These are phyloP conservation scores for Saccharomyces jurei DNA, from an alignment of 805 yeast genomes.

Conservation along the genomic window DNA sequence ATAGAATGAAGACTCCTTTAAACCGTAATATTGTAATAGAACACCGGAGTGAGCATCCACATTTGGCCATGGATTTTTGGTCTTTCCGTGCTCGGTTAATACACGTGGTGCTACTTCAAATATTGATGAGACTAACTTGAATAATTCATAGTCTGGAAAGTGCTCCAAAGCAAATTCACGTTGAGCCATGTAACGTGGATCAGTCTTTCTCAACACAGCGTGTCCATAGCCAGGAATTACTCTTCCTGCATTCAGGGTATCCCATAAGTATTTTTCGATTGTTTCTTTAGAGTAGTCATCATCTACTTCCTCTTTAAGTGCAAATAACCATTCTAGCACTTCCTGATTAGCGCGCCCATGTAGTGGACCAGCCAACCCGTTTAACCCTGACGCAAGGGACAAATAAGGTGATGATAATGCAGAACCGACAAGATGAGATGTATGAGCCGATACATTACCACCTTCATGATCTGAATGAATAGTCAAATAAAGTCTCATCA, in stretches of 20 bases:
- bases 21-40: slow-evolving; percentile 75
- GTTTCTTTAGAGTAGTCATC: slow-evolving; percentile 64
- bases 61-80: slow-evolving; percentile 90
- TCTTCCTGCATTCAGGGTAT: slow-evolving; percentile 70
- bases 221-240: slow-evolving; percentile 88
- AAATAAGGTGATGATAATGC: slow-evolving; percentile 73
- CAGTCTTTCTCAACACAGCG: slow-evolving; percentile 81
- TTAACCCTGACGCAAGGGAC: slow-evolving; percentile 72
- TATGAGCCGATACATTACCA: slow-evolving; percentile 82
- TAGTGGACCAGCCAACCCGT: slow-evolving; percentile 82
- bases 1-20: slow-evolving; percentile 75
- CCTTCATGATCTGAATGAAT: slow-evolving; percentile 88
- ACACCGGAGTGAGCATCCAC: slow-evolving; percentile 87
- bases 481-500: slow-evolving; percentile 73
- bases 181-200: slow-evolving; percentile 81
- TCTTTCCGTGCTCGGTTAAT: slow-evolving; percentile 76
- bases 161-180: slow-evolving; percentile 71
- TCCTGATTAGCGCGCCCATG: slow-evolving; percentile 88
- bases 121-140: slow-evolving; percentile 68
- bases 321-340: slow-evolving; percentile 72
- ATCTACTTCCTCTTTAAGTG: slow-evolving; percentile 47
- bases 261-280: slow-evolving; percentile 72
- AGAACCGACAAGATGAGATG: slow-evolving; percentile 79
- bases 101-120: slow-evolving; percentile 80
- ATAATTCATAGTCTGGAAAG: slow-evolving; percentile 71